phyloP scores from a whole-genome alignment of 2,329 filamentous ascomycete genomes.

The Hysterium pulicare region DNA sequence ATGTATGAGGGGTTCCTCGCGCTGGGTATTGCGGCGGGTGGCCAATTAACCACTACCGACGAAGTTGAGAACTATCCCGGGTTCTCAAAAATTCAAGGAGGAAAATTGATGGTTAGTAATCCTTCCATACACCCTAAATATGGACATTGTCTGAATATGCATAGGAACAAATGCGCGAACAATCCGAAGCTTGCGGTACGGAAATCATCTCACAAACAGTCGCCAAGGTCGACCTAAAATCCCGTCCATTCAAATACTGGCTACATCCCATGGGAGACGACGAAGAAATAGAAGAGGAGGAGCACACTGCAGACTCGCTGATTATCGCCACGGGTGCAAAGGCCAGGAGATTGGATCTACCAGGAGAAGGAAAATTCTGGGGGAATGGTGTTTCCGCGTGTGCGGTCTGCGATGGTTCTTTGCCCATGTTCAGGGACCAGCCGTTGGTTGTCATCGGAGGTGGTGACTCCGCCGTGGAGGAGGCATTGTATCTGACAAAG shows the following conservation, averaged over 20 bases:
- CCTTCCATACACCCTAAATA: not conserved
- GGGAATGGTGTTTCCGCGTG: slow-evolving; percentile 94
- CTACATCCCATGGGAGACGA: slow-evolving; percentile 70
- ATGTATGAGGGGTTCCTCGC: slow-evolving; percentile 98
- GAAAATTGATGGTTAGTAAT: slow-evolving; percentile 71
- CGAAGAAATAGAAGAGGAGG: slow-evolving; percentile 64
- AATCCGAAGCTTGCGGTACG: slow-evolving; percentile 90
- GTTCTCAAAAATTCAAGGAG: slow-evolving; percentile 85
- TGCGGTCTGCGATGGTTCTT: slow-evolving; percentile 93
- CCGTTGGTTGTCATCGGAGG: slow-evolving; percentile 93
- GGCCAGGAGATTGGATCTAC: slow-evolving; percentile 74
- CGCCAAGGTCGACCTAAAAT: slow-evolving; percentile 74
- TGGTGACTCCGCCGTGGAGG: slow-evolving; percentile 94
- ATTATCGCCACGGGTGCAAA: slow-evolving; percentile 96
- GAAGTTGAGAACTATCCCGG: slow-evolving; percentile 98
- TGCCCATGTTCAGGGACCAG: slow-evolving; percentile 97
- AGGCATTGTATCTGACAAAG: slow-evolving; percentile 96
- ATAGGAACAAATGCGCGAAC: slow-evolving; percentile 82
- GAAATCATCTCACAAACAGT: slow-evolving; percentile 92
- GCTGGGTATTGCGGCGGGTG: slow-evolving; percentile 91
- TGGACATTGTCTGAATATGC: not conserved
- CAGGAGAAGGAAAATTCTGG: slow-evolving; percentile 95
- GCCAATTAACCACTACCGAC: slow-evolving; percentile 96
- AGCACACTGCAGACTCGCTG: slow-evolving; percentile 82
- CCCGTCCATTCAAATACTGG: slow-evolving; percentile 89